Percentiles rank a stretch among this genome's conserved stretches.
Evolutionary conservation across 2,329 filamentous ascomycete genomes (phyloP).

Genomic region (Mollisiaceae sp.): DNA sequence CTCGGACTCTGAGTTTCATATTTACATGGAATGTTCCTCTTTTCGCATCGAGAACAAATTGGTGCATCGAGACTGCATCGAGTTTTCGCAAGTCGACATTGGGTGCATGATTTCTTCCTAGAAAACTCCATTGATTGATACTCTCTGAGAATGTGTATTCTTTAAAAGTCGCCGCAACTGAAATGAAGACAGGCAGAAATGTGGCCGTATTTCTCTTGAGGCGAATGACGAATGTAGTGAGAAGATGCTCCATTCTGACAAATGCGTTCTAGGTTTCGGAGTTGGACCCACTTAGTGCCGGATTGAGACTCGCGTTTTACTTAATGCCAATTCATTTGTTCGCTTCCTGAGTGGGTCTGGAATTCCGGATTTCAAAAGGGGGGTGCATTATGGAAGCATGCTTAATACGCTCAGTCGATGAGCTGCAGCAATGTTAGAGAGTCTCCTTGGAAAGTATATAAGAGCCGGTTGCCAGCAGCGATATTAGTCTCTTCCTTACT

Average conservation of each 20-base stretch:
- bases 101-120: constrained; percentile 27
- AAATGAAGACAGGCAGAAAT: background rate
- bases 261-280: constrained; percentile 11
- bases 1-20: constrained; percentile 18
- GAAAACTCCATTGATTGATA: constrained; percentile 17
- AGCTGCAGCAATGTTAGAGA: background rate
- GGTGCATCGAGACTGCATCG: constrained; percentile 26
- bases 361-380: background rate
- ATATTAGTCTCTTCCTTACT: background rate
- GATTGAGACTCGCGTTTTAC: background rate
- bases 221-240: background rate
- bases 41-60: constrained; percentile 23
- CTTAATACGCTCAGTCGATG: background rate
- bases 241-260: background rate
- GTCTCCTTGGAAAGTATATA: background rate
- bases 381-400: constrained; percentile 2
- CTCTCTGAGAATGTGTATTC: background rate
- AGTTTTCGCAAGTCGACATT: constrained; percentile 26
- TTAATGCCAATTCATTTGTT: background rate
- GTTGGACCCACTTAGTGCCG: constrained; percentile 4
- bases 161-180: background rate
- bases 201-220: background rate
- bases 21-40: constrained; percentile 21
- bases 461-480: background rate
- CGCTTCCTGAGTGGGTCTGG: background rate